Evolutionary conservation across 23 red algal genomes (phyloP).

Genomic region (Gracilaria domingensis): DNA sequence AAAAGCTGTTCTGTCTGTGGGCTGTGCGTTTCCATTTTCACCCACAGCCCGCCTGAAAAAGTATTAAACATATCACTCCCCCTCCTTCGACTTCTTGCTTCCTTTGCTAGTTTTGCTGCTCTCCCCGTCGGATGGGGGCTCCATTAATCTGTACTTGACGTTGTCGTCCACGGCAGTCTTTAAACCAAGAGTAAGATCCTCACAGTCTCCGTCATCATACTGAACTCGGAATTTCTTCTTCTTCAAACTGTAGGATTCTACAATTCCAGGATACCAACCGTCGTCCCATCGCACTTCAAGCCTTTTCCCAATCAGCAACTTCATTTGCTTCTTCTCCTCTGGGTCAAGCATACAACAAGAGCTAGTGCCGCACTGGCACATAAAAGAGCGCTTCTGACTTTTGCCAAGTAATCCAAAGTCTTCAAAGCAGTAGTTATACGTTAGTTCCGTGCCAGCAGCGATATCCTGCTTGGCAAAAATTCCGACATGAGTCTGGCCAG

Average conservation of each 20-base stretch:
- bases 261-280: conserved; percentile 77
- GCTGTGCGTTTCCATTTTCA: too few species aligned
- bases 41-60: too few species aligned
- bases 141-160: conserved; percentile 14
- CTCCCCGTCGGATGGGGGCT: conserved; percentile 3
- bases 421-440: conserved; percentile 95
- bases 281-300: conserved; percentile 78
- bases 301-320: conserved; percentile 54
- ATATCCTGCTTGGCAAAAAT: conserved; percentile 92
- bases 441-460: conserved; percentile 87
- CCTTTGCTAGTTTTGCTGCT: conserved; percentile 13
- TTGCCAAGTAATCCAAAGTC: conserved; percentile 67
- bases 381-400: conserved; percentile 63
- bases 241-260: conserved; percentile 64
- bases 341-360: conserved; percentile 71
- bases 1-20: too few species aligned
- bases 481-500: conserved; percentile 84
- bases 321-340: conserved; percentile 70
- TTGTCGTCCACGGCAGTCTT: conserved; percentile 37
- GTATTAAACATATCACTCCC: not conserved
- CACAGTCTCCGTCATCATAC: conserved; percentile 84
- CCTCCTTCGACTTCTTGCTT: conserved; percentile 31
- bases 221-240: conserved; percentile 71
- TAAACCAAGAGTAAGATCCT: conserved; percentile 65
- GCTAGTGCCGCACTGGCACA: conserved; percentile 72